Conservation (phyloP, 495 filamentous ascomycete species). For the Schizothecium vesticola region DNA sequence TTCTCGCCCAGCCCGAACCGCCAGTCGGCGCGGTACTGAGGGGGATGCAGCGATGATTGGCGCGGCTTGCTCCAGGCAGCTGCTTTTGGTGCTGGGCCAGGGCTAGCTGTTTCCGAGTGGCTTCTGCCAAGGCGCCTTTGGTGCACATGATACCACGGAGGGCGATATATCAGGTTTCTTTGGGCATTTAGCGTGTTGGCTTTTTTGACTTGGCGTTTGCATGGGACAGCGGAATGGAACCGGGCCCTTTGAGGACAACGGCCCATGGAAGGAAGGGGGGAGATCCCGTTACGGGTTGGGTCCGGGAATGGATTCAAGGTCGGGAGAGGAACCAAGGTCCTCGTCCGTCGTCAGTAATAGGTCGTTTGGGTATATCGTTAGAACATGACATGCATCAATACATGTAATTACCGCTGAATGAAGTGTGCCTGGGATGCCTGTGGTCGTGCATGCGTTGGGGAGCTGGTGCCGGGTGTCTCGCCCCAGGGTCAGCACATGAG, state of each 20-base stretch:
- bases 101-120: neutral
- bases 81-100: neutral
- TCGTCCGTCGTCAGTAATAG: neutral
- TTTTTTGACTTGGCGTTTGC: slow-evolving; percentile 1
- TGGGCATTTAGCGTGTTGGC: neutral
- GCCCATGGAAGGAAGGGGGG: neutral
- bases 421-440: neutral
- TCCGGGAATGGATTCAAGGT: neutral
- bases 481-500: no score
- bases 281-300: neutral
- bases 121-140: neutral
- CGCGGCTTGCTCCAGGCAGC: no score
- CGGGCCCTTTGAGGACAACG: neutral
- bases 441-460: neutral
- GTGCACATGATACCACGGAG: neutral
- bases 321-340: neutral
- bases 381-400: neutral
- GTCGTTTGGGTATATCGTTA: neutral
- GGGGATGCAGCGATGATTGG: neutral
- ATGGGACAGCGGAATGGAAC: neutral
- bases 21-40: slow-evolving; percentile 23
- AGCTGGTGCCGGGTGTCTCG: no score
- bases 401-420: neutral
- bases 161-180: neutral
- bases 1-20: slow-evolving; percentile 38